Conservation (phyloP, 805 yeast genomes). For the Nakazawaea molendinolei region DNA sequence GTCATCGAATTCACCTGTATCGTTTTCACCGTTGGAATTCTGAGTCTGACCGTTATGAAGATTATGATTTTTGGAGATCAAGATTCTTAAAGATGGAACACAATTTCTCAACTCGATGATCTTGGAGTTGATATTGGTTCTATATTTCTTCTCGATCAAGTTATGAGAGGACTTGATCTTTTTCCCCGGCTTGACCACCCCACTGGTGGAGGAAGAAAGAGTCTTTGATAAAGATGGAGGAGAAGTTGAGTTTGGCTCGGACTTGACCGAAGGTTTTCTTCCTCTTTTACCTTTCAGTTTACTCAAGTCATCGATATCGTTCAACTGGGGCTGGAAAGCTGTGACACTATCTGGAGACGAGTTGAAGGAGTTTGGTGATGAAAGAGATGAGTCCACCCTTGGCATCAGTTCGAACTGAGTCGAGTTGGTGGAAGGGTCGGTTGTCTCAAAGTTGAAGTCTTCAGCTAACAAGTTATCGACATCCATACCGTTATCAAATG, state of each 20-base stretch:
- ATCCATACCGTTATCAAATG: conserved; percentile 6
- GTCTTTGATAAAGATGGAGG: conserved; percentile 6
- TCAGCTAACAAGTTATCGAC: conserved; percentile 5
- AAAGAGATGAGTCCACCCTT: conserved; percentile 1
- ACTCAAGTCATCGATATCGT: not conserved
- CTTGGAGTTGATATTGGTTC: conserved; percentile 66
- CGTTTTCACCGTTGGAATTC: conserved; percentile 35
- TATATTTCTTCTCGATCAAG: conserved; percentile 64
- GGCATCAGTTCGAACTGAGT: conserved; percentile 1
- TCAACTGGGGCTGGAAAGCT: conserved; percentile 3
- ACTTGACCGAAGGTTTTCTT: conserved; percentile 6
- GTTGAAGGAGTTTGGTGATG: conserved; percentile 11
- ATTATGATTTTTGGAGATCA: conserved; percentile 30
- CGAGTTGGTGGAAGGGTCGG: not conserved
- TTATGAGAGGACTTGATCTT: conserved; percentile 62
- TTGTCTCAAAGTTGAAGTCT: conserved; percentile 4
- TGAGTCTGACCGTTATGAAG: conserved; percentile 27
- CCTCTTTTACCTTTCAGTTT: conserved; percentile 8
- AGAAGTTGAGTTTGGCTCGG: not conserved
- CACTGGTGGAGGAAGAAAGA: conserved; percentile 1
- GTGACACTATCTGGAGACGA: conserved; percentile 1
- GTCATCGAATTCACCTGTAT: conserved; percentile 30
- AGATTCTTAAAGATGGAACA: conserved; percentile 55
- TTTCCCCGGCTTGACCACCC: conserved; percentile 29
- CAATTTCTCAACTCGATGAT: conserved; percentile 57